Percentiles rank a stretch among this genome's conserved stretches.
Evolutionary conservation across 2,329 filamentous ascomycete genomes (phyloP).

Genomic region (Diaporthe vexans): DNA sequence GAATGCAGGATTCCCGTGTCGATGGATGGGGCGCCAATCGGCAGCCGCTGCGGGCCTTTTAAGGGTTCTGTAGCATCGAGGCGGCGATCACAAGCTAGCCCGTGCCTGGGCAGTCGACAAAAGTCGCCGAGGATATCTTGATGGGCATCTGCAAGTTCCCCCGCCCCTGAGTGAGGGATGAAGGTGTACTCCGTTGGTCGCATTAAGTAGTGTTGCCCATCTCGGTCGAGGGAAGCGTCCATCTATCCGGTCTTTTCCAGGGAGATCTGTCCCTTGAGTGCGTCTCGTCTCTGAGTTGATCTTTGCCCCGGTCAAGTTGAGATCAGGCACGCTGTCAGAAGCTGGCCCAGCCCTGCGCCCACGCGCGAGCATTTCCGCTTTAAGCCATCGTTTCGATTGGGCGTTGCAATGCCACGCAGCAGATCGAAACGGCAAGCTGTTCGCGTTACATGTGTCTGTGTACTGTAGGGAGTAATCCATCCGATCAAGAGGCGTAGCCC

Average conservation of each 20-base stretch:
- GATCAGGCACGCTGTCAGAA: not conserved
- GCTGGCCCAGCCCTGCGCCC: too few species aligned
- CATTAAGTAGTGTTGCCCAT: too few species aligned
- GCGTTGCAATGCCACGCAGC: slow-evolving; percentile 11
- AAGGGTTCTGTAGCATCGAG: slow-evolving; percentile 18
- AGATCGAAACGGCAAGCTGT: slow-evolving; percentile 5
- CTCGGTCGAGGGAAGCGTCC: not conserved
- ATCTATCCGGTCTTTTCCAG: not conserved
- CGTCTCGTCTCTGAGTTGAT: slow-evolving; percentile 22
- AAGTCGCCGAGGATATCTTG: slow-evolving; percentile 12
- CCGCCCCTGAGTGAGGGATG: slow-evolving; percentile 1
- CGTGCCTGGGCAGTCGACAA: not conserved
- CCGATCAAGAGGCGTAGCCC: slow-evolving; percentile 9
- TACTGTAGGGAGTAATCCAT: slow-evolving; percentile 3
- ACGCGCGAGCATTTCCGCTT: slow-evolving; percentile 27
- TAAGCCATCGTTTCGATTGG: slow-evolving; percentile 28
- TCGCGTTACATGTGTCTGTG: slow-evolving; percentile 14
- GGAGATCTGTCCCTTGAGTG: slow-evolving; percentile 14
- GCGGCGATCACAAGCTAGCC: slow-evolving; percentile 12
- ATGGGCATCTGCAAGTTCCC: not conserved
- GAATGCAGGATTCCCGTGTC: not conserved
- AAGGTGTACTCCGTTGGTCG: too few species aligned
- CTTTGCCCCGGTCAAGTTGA: not conserved
- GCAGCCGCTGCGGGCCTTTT: not conserved
- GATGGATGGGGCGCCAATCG: slow-evolving; percentile 23